Conservation (phyloP, 2,329 filamentous ascomycete genomes). For the Tricladium varicosporioides region DNA sequence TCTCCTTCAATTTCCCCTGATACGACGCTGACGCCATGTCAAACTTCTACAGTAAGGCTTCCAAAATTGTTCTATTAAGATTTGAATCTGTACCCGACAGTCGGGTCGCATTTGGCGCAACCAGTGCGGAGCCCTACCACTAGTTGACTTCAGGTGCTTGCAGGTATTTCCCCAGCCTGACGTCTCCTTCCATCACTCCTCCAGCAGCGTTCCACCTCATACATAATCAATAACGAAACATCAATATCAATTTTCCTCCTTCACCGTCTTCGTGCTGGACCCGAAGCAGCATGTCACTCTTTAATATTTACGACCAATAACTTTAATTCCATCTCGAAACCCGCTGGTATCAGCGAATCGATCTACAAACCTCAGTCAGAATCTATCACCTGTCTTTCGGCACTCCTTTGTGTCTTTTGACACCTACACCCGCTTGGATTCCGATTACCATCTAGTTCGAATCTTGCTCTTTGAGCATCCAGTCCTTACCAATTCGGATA, state of each 20-base stretch:
- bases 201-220: neutral
- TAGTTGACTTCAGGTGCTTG: neutral
- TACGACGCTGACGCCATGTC: neutral
- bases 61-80: neutral
- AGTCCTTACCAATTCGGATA: neutral
- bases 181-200: neutral
- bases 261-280: conserved; percentile 13
- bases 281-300: conserved; percentile 13
- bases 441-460: neutral
- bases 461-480: neutral
- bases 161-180: too few species aligned
- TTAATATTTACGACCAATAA: conserved; percentile 2
- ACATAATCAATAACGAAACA: neutral
- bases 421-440: too few species aligned
- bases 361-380: neutral
- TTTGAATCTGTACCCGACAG: neutral
- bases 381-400: too few species aligned
- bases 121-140: neutral
- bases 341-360: too few species aligned
- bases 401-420: too few species aligned
- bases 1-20: neutral
- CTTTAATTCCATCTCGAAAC: neutral
- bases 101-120: neutral
- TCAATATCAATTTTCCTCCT: neutral
- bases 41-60: neutral